phyloP scores from a whole-genome alignment of 768 basidiomycete species.

The Austroboletus eburneus region DNA sequence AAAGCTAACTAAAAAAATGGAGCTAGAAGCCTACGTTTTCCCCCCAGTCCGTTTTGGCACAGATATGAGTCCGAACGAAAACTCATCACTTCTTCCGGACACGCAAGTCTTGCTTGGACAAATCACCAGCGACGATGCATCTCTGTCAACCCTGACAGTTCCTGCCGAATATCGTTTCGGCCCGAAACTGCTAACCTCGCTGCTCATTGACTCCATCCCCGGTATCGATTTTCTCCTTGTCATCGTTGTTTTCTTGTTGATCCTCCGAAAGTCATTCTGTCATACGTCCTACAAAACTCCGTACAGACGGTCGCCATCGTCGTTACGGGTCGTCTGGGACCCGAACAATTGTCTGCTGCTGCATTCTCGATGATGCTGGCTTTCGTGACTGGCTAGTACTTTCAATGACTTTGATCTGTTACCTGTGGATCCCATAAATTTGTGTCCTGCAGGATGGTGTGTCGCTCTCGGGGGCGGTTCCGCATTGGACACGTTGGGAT shows the following conservation, averaged over 20 bases:
- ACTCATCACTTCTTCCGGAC: conserved; percentile 29
- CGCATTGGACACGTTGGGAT: conserved; percentile 73
- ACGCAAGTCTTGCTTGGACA: conserved; percentile 5
- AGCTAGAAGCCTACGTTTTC: neutral
- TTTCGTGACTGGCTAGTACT: conserved; percentile 70
- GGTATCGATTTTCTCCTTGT: conserved; percentile 33
- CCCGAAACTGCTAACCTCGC: conserved; percentile 39
- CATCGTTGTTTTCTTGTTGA: neutral
- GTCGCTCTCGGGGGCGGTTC: conserved; percentile 77
- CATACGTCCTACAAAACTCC: conserved; percentile 71
- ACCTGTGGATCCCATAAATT: conserved; percentile 49
- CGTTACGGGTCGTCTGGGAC: conserved; percentile 63
- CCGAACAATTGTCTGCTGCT: conserved; percentile 64
- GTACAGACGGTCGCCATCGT: conserved; percentile 63
- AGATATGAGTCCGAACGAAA: conserved; percentile 24
- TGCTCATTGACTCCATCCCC: conserved; percentile 56
- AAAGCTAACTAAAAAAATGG: neutral
- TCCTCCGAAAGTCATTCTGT: conserved; percentile 50
- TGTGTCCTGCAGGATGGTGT: conserved; percentile 56
- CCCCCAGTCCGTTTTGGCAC: conserved; percentile 10
- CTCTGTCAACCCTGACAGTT: conserved; percentile 12
- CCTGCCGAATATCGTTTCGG: conserved; percentile 29
- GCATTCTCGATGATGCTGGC: conserved; percentile 77
- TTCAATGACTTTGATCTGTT: conserved; percentile 15
- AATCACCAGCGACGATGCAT: conserved; percentile 4